A percentile compares a stretch with the other conserved stretches of the same genome.
Conservation (phyloP, 2,329 filamentous ascomycete species). For the Ceratocystis eucalypticola region DNA sequence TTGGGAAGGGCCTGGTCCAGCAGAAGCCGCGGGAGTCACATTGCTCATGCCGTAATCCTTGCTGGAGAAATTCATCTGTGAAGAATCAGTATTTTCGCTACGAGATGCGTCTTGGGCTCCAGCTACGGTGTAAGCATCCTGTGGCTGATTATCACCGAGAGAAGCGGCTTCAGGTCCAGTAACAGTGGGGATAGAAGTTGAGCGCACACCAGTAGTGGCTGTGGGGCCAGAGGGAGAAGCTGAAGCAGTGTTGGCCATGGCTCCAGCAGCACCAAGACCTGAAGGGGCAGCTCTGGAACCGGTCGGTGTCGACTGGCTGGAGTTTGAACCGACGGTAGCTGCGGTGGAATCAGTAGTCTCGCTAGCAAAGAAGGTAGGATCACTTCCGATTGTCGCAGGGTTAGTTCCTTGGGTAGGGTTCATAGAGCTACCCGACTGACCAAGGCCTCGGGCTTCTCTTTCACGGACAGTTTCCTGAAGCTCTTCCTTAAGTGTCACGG, state of each 20-base stretch:
- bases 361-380: slow-evolving; percentile 14
- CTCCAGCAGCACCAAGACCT: neutral
- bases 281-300: neutral
- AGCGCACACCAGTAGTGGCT: slow-evolving; percentile 14
- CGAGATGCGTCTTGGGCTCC: neutral
- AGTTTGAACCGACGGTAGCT: slow-evolving; percentile 8
- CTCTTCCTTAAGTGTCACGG: slow-evolving; percentile 17
- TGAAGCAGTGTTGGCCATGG: neutral
- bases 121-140: slow-evolving; percentile 9
- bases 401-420: slow-evolving; percentile 5
- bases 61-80: slow-evolving; percentile 6
- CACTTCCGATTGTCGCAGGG: slow-evolving; percentile 6
- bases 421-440: neutral
- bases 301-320: slow-evolving; percentile 6
- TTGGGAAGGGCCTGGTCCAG: neutral
- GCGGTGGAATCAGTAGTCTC: slow-evolving; percentile 9
- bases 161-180: neutral
- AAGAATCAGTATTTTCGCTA: slow-evolving; percentile 9
- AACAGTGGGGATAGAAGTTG: slow-evolving; percentile 9
- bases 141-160: neutral
- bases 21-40: neutral
- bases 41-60: slow-evolving; percentile 2
- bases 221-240: slow-evolving; percentile 1
- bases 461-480: slow-evolving; percentile 16
- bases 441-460: slow-evolving; percentile 7